phyloP scores from a whole-genome alignment of 352 stramenopile species.

The Thalassiosira delicatula region DNA sequence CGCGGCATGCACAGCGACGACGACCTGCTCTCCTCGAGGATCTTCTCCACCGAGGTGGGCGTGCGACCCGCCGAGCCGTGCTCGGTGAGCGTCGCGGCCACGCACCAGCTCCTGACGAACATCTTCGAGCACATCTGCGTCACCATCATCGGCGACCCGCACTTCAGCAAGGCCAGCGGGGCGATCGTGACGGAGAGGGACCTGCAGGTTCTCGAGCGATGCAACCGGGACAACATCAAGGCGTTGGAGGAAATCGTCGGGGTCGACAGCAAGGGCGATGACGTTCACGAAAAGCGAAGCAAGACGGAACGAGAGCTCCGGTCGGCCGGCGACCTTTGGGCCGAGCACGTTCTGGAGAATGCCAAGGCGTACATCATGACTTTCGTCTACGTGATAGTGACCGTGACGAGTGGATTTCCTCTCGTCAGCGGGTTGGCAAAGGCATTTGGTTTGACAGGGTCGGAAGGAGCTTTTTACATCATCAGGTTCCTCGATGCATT shows the following conservation, averaged over 20 bases:
- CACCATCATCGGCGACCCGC: conserved; percentile 74
- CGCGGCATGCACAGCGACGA: conserved; percentile 66
- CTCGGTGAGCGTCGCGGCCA: conserved; percentile 78
- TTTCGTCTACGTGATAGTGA: conserved; percentile 82
- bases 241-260: conserved; percentile 81
- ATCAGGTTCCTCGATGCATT: conserved; percentile 72
- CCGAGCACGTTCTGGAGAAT: conserved; percentile 81
- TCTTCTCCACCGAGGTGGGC: conserved; percentile 83
- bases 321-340: conserved; percentile 75
- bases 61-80: conserved; percentile 84
- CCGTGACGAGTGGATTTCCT: conserved; percentile 77
- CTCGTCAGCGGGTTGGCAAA: conserved; percentile 66
- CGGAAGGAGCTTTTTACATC: conserved; percentile 40
- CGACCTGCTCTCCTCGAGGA: conserved; percentile 67
- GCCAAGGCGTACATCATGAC: conserved; percentile 82
- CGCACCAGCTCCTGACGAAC: conserved; percentile 85
- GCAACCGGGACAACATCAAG: conserved; percentile 80
- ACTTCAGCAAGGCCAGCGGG: conserved; percentile 64
- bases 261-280: conserved; percentile 56
- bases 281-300: conserved; percentile 46
- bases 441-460: conserved; percentile 37
- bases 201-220: conserved; percentile 79
- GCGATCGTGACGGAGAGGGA: conserved; percentile 76
- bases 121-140: conserved; percentile 82
- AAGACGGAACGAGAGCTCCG: conserved; percentile 61